Evolutionary conservation across 768 basidiomycete species (phyloP).

Genomic region (Hericium rajendrae): DNA sequence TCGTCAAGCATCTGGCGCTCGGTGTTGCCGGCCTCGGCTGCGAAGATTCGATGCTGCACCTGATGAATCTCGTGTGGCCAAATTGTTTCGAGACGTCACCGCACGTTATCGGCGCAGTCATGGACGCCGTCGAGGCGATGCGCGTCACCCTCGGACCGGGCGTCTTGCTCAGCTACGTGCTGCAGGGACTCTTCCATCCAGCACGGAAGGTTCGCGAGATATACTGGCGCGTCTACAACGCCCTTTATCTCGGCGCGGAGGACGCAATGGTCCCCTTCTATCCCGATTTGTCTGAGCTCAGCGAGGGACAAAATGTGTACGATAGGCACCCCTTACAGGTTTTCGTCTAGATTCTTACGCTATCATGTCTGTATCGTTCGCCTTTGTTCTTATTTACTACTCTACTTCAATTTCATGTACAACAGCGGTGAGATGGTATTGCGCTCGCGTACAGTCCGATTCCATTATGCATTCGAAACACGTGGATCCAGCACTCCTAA

Average conservation of each 20-base stretch:
- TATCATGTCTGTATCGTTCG: background rate
- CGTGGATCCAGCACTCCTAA: background rate
- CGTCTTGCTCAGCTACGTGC: conserved; percentile 80
- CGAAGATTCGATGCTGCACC: conserved; percentile 94
- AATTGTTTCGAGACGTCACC: conserved; percentile 98
- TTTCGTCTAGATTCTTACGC: conserved; percentile 45
- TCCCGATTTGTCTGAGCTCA: conserved; percentile 82
- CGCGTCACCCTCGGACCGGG: conserved; percentile 92
- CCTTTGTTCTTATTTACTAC: background rate
- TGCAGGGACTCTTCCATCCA: conserved; percentile 96
- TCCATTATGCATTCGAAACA: background rate
- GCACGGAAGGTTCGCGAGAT: conserved; percentile 96
- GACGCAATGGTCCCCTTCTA: conserved; percentile 95
- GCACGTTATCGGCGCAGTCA: conserved; percentile 95
- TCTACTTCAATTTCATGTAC: background rate
- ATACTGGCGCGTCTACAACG: conserved; percentile 96
- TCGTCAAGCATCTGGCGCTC: conserved; percentile 95
- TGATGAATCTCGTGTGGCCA: conserved; percentile 98
- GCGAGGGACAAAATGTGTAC: conserved; percentile 82
- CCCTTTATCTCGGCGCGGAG: conserved; percentile 81
- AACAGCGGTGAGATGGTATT: background rate
- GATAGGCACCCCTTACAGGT: conserved; percentile 78
- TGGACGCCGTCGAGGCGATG: conserved; percentile 98
- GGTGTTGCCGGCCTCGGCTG: conserved; percentile 96
- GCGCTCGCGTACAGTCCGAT: background rate